These are phyloP conservation scores for Naganishia vishniacii DNA, from an alignment of 768 basidiomycete species.

Conservation along the genomic window DNA sequence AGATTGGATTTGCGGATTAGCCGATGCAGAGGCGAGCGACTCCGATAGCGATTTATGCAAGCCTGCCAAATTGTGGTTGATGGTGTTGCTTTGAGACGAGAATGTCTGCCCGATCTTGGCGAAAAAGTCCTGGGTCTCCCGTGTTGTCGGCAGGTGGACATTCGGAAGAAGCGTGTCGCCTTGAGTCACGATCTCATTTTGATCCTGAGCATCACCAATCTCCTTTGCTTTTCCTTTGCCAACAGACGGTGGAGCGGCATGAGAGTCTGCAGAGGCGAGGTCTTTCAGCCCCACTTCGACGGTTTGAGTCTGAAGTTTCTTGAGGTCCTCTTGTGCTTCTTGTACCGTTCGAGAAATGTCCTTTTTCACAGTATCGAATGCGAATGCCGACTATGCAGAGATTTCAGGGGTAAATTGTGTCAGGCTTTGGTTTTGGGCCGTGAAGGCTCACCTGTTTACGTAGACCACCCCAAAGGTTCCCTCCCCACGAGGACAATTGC, in stretches of 20 bases:
- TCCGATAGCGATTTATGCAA: constrained; percentile 32
- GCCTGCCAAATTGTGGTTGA: constrained; percentile 33
- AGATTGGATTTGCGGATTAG: constrained; percentile 27
- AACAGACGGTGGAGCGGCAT: background rate
- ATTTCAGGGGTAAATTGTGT: background rate
- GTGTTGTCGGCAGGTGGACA: constrained; percentile 19
- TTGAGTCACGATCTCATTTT: background rate
- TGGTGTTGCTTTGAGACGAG: constrained; percentile 32
- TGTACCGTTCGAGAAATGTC: constrained; percentile 44
- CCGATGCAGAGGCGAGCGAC: constrained; percentile 29
- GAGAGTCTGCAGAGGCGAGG: constrained; percentile 17
- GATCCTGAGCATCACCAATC: constrained; percentile 1
- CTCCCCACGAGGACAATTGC: constrained; percentile 56
- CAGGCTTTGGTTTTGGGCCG: background rate
- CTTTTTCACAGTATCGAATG: constrained; percentile 38
- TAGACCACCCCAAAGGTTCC: constrained; percentile 84
- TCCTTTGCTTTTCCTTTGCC: constrained; percentile 45
- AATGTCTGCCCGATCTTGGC: constrained; percentile 33
- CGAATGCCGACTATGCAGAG: constrained; percentile 35
- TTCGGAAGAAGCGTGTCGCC: background rate
- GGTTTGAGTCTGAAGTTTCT: constrained; percentile 39
- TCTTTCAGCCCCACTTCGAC: constrained; percentile 41
- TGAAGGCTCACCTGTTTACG: constrained; percentile 66
- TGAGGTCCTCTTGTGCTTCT: constrained; percentile 45
- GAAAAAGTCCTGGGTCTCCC: constrained; percentile 25